Conservation (phyloP, 495 filamentous ascomycete species). For the Hypoxylon fuscum region DNA sequence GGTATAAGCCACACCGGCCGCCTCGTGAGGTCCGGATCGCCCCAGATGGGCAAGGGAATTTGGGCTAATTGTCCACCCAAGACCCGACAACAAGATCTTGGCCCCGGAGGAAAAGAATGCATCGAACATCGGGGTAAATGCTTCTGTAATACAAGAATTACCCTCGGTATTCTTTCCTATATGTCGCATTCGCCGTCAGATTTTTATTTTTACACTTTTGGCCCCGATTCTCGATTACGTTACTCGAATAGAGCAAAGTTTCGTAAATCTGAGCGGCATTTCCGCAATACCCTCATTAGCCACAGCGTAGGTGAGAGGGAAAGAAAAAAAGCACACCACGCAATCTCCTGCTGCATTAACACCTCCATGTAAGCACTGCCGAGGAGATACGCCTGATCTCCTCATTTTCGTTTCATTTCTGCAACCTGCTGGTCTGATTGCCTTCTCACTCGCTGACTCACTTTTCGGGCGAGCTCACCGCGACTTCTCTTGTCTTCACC, state of each 20-base stretch:
- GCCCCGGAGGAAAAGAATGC: not conserved
- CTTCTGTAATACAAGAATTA: not conserved
- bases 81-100: conserved; percentile 6
- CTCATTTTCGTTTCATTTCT: conserved; percentile 6
- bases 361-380: conserved; percentile 15
- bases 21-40: conserved; percentile 13
- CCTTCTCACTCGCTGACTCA: conserved; percentile 7
- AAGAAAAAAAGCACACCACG: conserved; percentile 3
- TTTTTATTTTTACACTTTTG: not conserved
- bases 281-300: conserved; percentile 6
- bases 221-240: not conserved
- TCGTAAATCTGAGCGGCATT: conserved; percentile 8
- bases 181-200: not conserved
- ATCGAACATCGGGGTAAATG: conserved; percentile 3
- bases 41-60: not conserved
- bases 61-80: conserved; percentile 5
- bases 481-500: conserved; percentile 21
- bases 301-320: conserved; percentile 5
- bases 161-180: not conserved
- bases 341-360: conserved; percentile 23
- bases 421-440: not conserved
- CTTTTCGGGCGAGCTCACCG: conserved; percentile 15
- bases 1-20: conserved; percentile 30
- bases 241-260: not conserved
- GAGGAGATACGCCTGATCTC: conserved; percentile 9